Evolutionary conservation across 345 rosid species (phyloP).

Genomic region (Gossypium raimondii): DNA sequence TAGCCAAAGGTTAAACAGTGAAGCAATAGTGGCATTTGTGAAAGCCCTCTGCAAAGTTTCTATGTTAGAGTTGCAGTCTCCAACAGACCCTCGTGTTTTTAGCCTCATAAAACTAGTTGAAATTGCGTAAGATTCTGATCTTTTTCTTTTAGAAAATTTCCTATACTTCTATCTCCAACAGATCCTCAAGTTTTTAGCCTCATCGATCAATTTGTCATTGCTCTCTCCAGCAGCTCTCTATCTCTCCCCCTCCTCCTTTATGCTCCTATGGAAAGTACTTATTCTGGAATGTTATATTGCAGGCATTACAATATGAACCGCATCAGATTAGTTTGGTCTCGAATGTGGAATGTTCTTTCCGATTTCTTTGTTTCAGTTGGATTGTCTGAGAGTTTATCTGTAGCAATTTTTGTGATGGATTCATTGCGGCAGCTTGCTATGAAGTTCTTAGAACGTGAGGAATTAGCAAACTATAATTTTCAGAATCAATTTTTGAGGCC

Average conservation of each 20-base stretch:
- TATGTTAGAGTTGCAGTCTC: constrained; percentile 91
- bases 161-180: background rate
- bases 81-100: constrained; percentile 97
- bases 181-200: background rate
- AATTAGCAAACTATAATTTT: constrained; percentile 93
- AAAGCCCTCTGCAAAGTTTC: constrained; percentile 95
- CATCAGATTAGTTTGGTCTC: constrained; percentile 96
- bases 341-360: constrained; percentile 93
- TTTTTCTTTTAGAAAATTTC: background rate
- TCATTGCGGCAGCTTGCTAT: constrained; percentile 94
- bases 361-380: constrained; percentile 97
- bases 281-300: constrained; percentile 26
- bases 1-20: constrained; percentile 93
- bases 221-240: background rate
- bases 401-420: constrained; percentile 98
- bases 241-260: background rate
- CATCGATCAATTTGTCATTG: background rate
- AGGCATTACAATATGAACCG: constrained; percentile 99
- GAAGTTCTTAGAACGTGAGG: constrained; percentile 97
- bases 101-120: constrained; percentile 95
- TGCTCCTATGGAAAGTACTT: background rate
- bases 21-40: constrained; percentile 93
- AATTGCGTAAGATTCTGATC: constrained; percentile 72
- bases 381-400: constrained; percentile 92
- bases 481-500: constrained; percentile 97